Percentiles rank a stretch among this genome's conserved stretches.
phyloP scores from a whole-genome alignment of 306 rosid species.

The Clitoria ternatea region DNA sequence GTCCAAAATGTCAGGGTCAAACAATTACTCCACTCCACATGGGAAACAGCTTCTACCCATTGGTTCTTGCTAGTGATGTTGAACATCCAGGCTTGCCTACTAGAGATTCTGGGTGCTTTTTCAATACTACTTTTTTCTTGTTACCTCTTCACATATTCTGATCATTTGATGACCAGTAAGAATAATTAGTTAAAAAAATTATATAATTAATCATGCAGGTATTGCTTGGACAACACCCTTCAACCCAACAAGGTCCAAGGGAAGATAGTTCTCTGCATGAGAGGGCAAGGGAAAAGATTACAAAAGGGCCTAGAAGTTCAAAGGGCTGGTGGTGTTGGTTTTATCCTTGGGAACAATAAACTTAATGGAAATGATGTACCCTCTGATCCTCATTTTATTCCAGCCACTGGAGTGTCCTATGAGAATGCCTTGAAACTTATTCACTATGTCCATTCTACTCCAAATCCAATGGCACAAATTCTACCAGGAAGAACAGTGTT shows the following conservation, averaged over 20 bases:
- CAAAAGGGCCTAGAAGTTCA: conserved; percentile 66
- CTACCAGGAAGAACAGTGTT: conserved; percentile 56
- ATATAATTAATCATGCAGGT: conserved; percentile 42
- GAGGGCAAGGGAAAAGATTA: conserved; percentile 60
- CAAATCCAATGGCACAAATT: conserved; percentile 54
- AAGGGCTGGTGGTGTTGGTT: conserved; percentile 70
- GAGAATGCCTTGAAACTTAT: conserved; percentile 42
- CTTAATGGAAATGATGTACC: conserved; percentile 45
- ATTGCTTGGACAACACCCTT: conserved; percentile 63
- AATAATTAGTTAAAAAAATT: not conserved
- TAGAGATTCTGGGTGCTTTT: conserved; percentile 37
- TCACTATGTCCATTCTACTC: conserved; percentile 45
- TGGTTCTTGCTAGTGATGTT: conserved; percentile 61
- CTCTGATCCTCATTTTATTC: conserved; percentile 65
- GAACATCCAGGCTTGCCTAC: conserved; percentile 32
- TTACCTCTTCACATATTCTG: not conserved
- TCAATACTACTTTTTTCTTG: not conserved
- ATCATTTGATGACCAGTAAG: not conserved
- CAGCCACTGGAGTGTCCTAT: conserved; percentile 56
- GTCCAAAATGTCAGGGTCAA: conserved; percentile 58
- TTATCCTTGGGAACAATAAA: conserved; percentile 55
- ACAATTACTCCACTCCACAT: conserved; percentile 62
- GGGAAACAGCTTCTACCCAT: conserved; percentile 39
- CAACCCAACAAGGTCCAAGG: conserved; percentile 55
- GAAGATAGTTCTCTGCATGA: conserved; percentile 72